Conservation (phyloP, 768 basidiomycete species). For the Trametes cubensis region DNA sequence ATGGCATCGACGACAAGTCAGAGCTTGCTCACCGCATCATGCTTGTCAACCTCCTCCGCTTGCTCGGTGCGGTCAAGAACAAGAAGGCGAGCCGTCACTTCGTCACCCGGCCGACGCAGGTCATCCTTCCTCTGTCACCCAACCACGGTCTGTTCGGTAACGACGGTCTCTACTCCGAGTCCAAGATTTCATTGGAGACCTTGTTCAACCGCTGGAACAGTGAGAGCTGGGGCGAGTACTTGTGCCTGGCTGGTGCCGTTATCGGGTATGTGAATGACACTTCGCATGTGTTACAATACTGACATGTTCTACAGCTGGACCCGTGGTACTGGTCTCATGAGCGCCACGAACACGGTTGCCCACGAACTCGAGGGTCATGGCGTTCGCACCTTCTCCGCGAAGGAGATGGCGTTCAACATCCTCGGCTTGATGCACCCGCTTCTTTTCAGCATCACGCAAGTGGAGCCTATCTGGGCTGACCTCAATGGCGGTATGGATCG, state of each 20-base stretch:
- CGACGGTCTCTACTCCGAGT: constrained; percentile 97
- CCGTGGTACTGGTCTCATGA: constrained; percentile 97
- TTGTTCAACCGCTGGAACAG: constrained; percentile 98
- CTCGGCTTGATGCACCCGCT: constrained; percentile 99
- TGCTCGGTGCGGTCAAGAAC: constrained; percentile 95
- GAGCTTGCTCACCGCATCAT: constrained; percentile 99
- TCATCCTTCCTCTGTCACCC: constrained; percentile 95
- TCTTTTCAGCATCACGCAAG: constrained; percentile 98
- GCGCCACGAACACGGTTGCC: constrained; percentile 90
- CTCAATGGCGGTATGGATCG: constrained; percentile 98
- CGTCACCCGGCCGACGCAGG: constrained; percentile 97
- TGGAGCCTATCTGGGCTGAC: constrained; percentile 99
- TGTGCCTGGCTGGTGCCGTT: constrained; percentile 96
- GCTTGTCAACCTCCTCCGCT: constrained; percentile 94
- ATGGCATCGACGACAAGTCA: constrained; percentile 94
- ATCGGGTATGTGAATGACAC: constrained; percentile 70
- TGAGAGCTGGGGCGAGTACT: constrained; percentile 98
- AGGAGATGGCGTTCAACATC: constrained; percentile 99
- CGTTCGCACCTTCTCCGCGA: constrained; percentile 97
- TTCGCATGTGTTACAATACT: not conserved
- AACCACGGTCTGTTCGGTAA: constrained; percentile 98
- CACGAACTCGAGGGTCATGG: constrained; percentile 92
- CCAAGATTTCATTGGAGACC: constrained; percentile 97
- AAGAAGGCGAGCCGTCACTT: constrained; percentile 98
- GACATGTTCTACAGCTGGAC: constrained; percentile 71